phyloP scores from a whole-genome alignment of 495 filamentous ascomycete genomes.

The Talaromyces ruber region DNA sequence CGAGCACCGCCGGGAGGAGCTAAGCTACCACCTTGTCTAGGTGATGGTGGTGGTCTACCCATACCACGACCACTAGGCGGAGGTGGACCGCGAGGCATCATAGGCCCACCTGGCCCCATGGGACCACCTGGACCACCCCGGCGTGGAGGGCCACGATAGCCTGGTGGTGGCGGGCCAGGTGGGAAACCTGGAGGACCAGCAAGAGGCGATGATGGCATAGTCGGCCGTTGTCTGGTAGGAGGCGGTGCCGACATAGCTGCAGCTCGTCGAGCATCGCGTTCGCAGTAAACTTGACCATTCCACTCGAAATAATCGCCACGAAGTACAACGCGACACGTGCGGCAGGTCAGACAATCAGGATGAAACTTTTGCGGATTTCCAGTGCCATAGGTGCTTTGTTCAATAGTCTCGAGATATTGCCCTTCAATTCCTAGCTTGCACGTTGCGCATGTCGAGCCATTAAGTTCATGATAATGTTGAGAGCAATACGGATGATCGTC shows the following conservation, averaged over 20 bases:
- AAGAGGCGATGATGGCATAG: slow-evolving; percentile 22
- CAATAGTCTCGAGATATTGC: slow-evolving; percentile 77
- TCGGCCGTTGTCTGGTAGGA: slow-evolving; percentile 19
- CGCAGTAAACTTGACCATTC: slow-evolving; percentile 64
- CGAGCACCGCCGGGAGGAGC: slow-evolving; percentile 22
- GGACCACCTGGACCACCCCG: slow-evolving; percentile 2
- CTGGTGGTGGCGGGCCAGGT: slow-evolving; percentile 15
- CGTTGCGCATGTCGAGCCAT: slow-evolving; percentile 70
- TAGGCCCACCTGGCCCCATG: slow-evolving; percentile 7
- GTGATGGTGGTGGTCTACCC: slow-evolving; percentile 22
- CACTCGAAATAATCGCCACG: slow-evolving; percentile 66
- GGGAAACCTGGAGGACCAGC: slow-evolving; percentile 15
- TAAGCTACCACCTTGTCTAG: slow-evolving; percentile 24
- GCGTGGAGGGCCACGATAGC: slow-evolving; percentile 15
- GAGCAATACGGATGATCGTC: slow-evolving; percentile 84
- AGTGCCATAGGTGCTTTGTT: slow-evolving; percentile 20
- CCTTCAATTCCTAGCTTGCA: slow-evolving; percentile 89
- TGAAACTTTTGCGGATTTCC: slow-evolving; percentile 73
- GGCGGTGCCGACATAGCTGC: slow-evolving; percentile 31
- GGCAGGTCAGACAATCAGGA: slow-evolving; percentile 75
- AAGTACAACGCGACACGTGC: slow-evolving; percentile 41
- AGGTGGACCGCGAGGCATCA: slow-evolving; percentile 11
- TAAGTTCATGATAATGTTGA: slow-evolving; percentile 86
- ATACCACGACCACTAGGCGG: slow-evolving; percentile 23
- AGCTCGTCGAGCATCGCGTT: slow-evolving; percentile 69